phyloP scores from a whole-genome alignment of 2,329 filamentous ascomycete genomes.

The Chalara sp. region DNA sequence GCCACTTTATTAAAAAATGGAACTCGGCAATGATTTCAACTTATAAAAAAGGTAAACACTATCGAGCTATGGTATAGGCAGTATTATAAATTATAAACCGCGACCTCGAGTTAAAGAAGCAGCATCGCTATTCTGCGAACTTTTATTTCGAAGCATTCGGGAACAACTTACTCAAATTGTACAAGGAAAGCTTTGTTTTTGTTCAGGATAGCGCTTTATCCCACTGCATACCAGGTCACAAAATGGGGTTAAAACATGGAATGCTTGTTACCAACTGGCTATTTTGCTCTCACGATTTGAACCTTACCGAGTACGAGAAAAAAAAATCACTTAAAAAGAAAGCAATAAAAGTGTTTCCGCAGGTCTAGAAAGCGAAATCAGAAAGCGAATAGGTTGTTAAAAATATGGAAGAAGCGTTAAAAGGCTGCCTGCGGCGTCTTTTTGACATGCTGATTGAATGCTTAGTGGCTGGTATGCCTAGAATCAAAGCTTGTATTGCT shows the following conservation, averaged over 20 bases:
- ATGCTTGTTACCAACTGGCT: not conserved
- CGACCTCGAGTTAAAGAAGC: not conserved
- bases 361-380: not conserved
- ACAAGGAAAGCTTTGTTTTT: not conserved
- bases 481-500: conserved; percentile 2
- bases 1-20: not conserved
- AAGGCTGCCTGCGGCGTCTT: not conserved
- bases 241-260: not conserved
- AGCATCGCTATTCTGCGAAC: not conserved
- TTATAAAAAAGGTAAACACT: not conserved
- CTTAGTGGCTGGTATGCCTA: conserved; percentile 4
- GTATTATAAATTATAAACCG: too few relatives aligned
- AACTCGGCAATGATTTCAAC: not conserved
- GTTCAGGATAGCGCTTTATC: not conserved
- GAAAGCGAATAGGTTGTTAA: not conserved
- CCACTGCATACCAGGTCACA: not conserved
- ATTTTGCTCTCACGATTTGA: too few relatives aligned
- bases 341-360: not conserved
- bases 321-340: too few relatives aligned
- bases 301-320: too few relatives aligned
- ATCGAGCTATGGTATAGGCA: not conserved
- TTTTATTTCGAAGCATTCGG: not conserved
- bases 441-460: conserved; percentile 1
- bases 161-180: not conserved
- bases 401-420: not conserved